Evolutionary conservation across 2,329 filamentous ascomycete species (phyloP).

Genomic region (Curvularia hawaiiensis): DNA sequence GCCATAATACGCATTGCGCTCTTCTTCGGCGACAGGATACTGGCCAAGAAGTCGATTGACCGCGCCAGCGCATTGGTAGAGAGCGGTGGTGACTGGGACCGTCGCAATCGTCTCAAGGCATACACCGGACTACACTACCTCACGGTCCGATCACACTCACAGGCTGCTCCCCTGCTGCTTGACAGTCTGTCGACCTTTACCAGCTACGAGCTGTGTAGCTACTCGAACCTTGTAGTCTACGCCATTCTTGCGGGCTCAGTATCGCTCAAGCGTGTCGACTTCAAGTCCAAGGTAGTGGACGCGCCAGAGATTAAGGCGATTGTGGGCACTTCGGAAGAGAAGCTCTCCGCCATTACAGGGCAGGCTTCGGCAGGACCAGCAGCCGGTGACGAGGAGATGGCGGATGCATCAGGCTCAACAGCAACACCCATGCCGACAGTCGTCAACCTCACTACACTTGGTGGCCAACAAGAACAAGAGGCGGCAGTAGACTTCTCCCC

Average conservation of each 20-base stretch:
- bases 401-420: slow-evolving; percentile 59
- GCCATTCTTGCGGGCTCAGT: slow-evolving; percentile 93
- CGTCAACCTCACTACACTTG: slow-evolving; percentile 88
- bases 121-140: slow-evolving; percentile 95
- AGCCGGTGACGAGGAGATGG: slow-evolving; percentile 76
- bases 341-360: slow-evolving; percentile 80
- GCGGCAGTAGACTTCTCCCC: slow-evolving; percentile 86
- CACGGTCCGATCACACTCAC: slow-evolving; percentile 87
- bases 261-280: slow-evolving; percentile 94
- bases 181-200: slow-evolving; percentile 98
- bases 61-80: slow-evolving; percentile 90
- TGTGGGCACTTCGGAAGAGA: slow-evolving; percentile 86
- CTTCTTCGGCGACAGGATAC: slow-evolving; percentile 91
- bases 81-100: slow-evolving; percentile 96
- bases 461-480: slow-evolving; percentile 79
- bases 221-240: slow-evolving; percentile 93
- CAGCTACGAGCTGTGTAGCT: slow-evolving; percentile 97
- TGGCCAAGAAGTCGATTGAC: slow-evolving; percentile 93
- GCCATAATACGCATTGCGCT: slow-evolving; percentile 95
- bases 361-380: slow-evolving; percentile 81
- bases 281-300: slow-evolving; percentile 98
- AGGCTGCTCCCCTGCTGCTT: slow-evolving; percentile 89
- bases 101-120: slow-evolving; percentile 96
- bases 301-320: slow-evolving; percentile 98
- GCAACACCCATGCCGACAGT: slow-evolving; percentile 65